phyloP scores from a whole-genome alignment of 2,329 filamentous ascomycete genomes.

The Aspergillus japonicus region DNA sequence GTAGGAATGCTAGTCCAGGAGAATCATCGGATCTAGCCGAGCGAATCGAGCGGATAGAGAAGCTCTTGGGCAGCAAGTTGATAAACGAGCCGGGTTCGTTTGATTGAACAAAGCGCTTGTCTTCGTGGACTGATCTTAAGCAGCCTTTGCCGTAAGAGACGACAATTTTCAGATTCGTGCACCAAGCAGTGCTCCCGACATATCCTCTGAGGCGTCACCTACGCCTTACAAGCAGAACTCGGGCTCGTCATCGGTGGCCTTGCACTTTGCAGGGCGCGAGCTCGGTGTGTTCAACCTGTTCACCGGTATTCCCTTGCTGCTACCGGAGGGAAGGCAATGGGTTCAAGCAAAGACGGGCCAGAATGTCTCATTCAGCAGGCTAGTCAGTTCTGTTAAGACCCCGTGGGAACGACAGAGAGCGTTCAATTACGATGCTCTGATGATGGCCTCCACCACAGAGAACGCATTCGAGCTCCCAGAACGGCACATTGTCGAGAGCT shows the following conservation, averaged over 20 bases:
- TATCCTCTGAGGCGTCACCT: constrained; percentile 1
- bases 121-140: constrained; percentile 4
- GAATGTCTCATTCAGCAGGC: constrained; percentile 30
- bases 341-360: constrained; percentile 49
- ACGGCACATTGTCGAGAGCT: constrained; percentile 28
- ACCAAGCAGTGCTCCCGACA: background rate
- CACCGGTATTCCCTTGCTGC: constrained; percentile 53
- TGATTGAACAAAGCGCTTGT: background rate
- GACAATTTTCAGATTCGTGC: background rate
- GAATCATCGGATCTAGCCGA: constrained; percentile 35
- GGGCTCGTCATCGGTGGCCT: constrained; percentile 34
- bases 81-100: constrained; percentile 24
- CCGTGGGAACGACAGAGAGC: constrained; percentile 40
- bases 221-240: constrained; percentile 14
- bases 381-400: constrained; percentile 24
- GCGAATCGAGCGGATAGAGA: constrained; percentile 44
- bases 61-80: constrained; percentile 36
- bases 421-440: constrained; percentile 19
- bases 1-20: constrained; percentile 16
- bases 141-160: constrained; percentile 19
- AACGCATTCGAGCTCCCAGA: constrained; percentile 39
- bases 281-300: constrained; percentile 49
- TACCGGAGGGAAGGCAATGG: constrained; percentile 50
- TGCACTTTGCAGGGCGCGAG: constrained; percentile 51
- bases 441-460: constrained; percentile 22